Conservation (phyloP, 768 basidiomycete species). For the Stropharia rugosoannulata region DNA sequence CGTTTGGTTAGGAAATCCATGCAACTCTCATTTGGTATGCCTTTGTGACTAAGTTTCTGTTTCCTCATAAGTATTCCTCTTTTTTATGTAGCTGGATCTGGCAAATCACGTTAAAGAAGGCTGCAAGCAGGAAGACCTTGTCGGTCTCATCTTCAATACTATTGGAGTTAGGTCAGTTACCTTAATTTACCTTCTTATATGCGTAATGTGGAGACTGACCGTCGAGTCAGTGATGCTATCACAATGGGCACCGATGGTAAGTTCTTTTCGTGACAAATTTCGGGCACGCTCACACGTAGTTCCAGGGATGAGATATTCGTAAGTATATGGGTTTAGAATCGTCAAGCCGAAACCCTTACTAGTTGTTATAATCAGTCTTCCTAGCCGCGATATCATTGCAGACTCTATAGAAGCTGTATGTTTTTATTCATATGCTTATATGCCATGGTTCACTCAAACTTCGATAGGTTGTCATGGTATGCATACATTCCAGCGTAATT, state of each 20-base stretch:
- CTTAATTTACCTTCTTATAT: not conserved
- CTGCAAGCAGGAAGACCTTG: conserved; percentile 75
- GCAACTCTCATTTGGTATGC: conserved; percentile 77
- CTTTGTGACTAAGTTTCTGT: not conserved
- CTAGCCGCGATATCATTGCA: conserved; percentile 86
- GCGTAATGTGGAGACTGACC: not conserved
- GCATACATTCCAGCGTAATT: not conserved
- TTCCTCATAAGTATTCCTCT: not conserved
- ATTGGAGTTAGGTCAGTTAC: conserved; percentile 71
- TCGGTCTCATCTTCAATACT: conserved; percentile 84
- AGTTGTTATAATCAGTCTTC: conserved; percentile 48
- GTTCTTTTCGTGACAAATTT: conserved; percentile 10
- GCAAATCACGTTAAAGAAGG: conserved; percentile 80
- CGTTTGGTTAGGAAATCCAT: conserved; percentile 66
- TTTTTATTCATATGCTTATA: not conserved
- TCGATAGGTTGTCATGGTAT: conserved; percentile 55
- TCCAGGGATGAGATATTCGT: conserved; percentile 87
- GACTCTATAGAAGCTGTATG: conserved; percentile 84
- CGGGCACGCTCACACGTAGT: too few species aligned
- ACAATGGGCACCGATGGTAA: conserved; percentile 88
- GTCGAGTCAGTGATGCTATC: conserved; percentile 63
- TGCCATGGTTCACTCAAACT: not conserved
- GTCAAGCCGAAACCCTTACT: not conserved
- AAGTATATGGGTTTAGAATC: conserved; percentile 25
- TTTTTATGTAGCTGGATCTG: conserved; percentile 62